Base-by-base conservation (phyloP, 805 yeast species). In the Hanseniaspora meyeri region DNA sequence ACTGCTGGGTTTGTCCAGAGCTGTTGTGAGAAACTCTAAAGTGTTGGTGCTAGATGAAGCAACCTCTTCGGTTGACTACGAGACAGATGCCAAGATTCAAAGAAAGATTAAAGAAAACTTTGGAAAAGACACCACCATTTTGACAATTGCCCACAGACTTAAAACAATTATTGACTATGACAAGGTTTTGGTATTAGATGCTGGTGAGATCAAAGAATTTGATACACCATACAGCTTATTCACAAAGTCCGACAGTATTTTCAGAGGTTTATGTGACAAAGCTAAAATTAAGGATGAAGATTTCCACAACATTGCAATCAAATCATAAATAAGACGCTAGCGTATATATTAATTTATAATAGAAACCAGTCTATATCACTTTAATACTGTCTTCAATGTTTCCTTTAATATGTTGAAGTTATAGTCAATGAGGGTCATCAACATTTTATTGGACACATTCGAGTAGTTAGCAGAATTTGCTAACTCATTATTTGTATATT, bases 401-500 rank as follows among this genome's bases (percentile, higher is more conserved):
- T 78, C 79, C 62, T 85, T 83, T 65, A 91, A 85, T 19, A 87
- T 77, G 55, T 83, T 84, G 45, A 91, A 88, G 67, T 91, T 91
- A 67, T 87, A 90, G 68, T 93, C 97, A 11, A 91, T 83, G 38
- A 91, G 78, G 0, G 95, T 76, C 63, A 74, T 65, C 61, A 78
- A 68, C 57, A 53, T 53, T 11, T 53, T 53, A n/a, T 53, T 46
- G 11, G 57, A 38, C 1, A 38, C 34, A 12, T 10, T 27, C 31
- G 48, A 20, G 40, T 19, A 31, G 6, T 14, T 29, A 7, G 34
- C 37, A n/a, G 39, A 20, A 37, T 11, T 52, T 24, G 17, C 17
- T 27, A 62, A 72, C 61, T 61, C 78, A n/a, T 10, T 78, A 43
- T 73, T 68, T 59, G 73, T 76, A 20, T 68, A 60, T 42, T 68